A percentile compares a stretch with the other conserved stretches of the same genome.
phyloP scores from a whole-genome alignment of 2,329 filamentous ascomycete genomes.

The Trichoderma endophyticum region DNA sequence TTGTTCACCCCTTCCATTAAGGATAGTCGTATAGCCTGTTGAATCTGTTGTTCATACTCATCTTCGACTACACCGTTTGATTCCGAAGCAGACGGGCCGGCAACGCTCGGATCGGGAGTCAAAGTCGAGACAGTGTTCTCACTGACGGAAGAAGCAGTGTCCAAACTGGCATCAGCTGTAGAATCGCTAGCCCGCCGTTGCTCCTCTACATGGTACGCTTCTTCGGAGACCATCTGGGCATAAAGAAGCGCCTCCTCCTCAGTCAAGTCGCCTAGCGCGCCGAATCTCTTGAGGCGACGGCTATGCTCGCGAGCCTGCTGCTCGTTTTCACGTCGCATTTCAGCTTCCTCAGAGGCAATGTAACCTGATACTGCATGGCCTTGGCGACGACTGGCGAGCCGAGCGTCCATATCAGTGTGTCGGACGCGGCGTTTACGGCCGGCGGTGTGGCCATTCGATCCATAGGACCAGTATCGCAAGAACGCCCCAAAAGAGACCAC shows the following conservation, averaged over 20 bases:
- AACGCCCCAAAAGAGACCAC: constrained; percentile 84
- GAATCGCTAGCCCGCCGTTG: constrained; percentile 54
- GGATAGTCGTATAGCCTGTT: constrained; percentile 60
- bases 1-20: constrained; percentile 53
- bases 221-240: constrained; percentile 64
- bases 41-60: constrained; percentile 59
- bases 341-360: constrained; percentile 80
- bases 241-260: constrained; percentile 65
- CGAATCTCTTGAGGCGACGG: constrained; percentile 74
- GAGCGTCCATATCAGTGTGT: constrained; percentile 56
- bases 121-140: constrained; percentile 45
- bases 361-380: constrained; percentile 73
- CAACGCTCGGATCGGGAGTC: constrained; percentile 54
- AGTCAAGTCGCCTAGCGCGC: constrained; percentile 60
- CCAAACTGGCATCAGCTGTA: constrained; percentile 45
- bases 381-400: constrained; percentile 48
- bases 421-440: constrained; percentile 76
- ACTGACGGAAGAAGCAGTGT: constrained; percentile 41
- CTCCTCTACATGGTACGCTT: constrained; percentile 56
- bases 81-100: constrained; percentile 29
- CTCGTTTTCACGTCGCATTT: constrained; percentile 71
- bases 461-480: constrained; percentile 91
- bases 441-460: constrained; percentile 72
- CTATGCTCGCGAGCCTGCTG: constrained; percentile 64
- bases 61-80: constrained; percentile 33